Evolutionary conservation across 148 eudicot species (phyloP).

Genomic region (Rhododendron henanense): DNA sequence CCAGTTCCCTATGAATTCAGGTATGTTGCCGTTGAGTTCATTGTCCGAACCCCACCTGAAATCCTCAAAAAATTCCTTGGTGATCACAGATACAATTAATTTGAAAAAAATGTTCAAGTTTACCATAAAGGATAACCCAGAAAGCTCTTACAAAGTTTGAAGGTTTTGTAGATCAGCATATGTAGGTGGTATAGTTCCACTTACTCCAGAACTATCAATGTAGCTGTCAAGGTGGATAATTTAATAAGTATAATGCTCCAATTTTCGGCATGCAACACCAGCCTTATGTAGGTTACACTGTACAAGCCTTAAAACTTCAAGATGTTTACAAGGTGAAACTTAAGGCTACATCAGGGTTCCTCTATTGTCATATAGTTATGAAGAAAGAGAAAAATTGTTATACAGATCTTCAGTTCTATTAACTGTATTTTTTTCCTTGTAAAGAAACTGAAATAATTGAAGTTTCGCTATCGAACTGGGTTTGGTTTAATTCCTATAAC

Average conservation of each 20-base stretch:
- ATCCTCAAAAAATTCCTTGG: conserved; percentile 4
- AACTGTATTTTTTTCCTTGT: too few relatives aligned
- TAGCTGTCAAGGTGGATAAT: conserved; percentile 41
- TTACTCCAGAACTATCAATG: conserved; percentile 64
- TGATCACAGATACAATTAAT: neutral
- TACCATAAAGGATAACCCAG: neutral
- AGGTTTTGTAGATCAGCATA: conserved; percentile 41
- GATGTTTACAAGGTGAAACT: neutral
- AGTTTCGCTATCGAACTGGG: too few relatives aligned
- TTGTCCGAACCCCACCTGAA: conserved; percentile 78
- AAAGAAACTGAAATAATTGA: too few relatives aligned
- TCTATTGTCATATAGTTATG: too few relatives aligned
- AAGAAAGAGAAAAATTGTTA: too few relatives aligned
- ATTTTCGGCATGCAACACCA: neutral
- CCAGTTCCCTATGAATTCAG: conserved; percentile 52
- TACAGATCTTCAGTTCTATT: too few relatives aligned
- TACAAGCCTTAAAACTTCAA: neutral
- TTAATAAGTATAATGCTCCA: neutral
- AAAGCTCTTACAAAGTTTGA: conserved; percentile 44
- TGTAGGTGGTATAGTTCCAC: conserved; percentile 37
- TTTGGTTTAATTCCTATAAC: too few relatives aligned
- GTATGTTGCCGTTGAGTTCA: conserved; percentile 60
- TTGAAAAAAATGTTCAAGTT: neutral
- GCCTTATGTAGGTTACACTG: neutral
- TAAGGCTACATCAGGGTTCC: neutral